Evolutionary conservation across 2,329 filamentous ascomycete genomes (phyloP), one percentile per base, ranked within the genome.

Genomic region (Lachnum nothofagi): DNA sequence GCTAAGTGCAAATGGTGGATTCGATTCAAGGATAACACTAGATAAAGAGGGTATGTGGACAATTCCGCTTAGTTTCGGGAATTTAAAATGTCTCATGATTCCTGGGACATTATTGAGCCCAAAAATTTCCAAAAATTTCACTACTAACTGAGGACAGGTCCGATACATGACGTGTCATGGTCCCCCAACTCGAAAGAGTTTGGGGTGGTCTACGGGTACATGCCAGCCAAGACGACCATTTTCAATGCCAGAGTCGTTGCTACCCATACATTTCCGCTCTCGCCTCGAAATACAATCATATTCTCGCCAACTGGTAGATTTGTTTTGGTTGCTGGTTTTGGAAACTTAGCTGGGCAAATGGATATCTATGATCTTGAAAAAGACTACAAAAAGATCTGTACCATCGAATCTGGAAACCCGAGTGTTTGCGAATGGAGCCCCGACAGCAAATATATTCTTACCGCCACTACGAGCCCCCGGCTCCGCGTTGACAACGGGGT

Each of bases 31-130:
- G 60, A 85, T 98, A 59, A 81, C 86, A 55, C 77, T 96, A 43
- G 93, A 98, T 70, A 97, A 97, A 73, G 91, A 97, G 67, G 93
- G n/a, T n/a, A n/a, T n/a, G n/a, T n/a, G n/a, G n/a, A n/a, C n/a
- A n/a, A n/a, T n/a, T n/a, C n/a, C n/a, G n/a, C n/a, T n/a, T n/a
- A n/a, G n/a, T n/a, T n/a, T n/a, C n/a, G n/a, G n/a, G n/a, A n/a
- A n/a, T n/a, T n/a, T n/a, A n/a, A n/a, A n/a, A n/a, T n/a, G n/a
- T n/a, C n/a, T n/a, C n/a, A n/a, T n/a, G n/a, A n/a, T n/a, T n/a
- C n/a, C n/a, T n/a, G n/a, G n/a, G n/a, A n/a, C n/a, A n/a, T n/a
- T n/a, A n/a, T n/a, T n/a, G n/a, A n/a, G n/a, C n/a, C n/a, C n/a
- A n/a, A n/a, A n/a, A n/a, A n/a, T n/a, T n/a, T n/a, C n/a, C n/a